These are phyloP conservation scores for Fusarium napiforme DNA, from an alignment of 2,329 filamentous ascomycete species.

Conservation along the genomic window DNA sequence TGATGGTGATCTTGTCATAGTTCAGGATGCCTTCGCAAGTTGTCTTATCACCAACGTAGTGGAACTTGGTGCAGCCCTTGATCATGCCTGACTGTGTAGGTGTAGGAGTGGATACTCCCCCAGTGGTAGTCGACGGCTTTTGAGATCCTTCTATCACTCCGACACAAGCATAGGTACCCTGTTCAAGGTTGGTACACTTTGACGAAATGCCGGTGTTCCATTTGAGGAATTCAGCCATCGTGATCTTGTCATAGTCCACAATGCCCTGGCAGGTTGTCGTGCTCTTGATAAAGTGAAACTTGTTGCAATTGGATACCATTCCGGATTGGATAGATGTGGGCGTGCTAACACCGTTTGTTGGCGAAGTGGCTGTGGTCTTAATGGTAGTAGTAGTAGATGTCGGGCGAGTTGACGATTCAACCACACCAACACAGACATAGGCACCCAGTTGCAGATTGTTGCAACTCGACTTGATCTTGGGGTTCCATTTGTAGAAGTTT, in stretches of 20 bases:
- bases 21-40: not conserved
- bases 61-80: not conserved
- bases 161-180: not conserved
- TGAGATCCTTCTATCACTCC: not conserved
- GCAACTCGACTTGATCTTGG: not conserved
- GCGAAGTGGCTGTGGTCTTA: not conserved
- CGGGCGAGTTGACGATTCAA: not conserved
- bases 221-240: not conserved
- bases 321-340: not conserved
- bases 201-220: not conserved
- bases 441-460: not conserved
- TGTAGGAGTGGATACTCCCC: not conserved
- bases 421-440: not conserved
- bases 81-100: not conserved
- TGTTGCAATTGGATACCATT: conserved; percentile 1
- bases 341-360: not conserved
- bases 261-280: conserved; percentile 4
- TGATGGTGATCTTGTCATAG: conserved; percentile 1
- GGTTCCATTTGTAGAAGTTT: not conserved
- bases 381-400: not conserved
- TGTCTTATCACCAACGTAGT: not conserved
- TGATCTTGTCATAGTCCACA: conserved; percentile 1
- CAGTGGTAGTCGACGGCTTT: not conserved
- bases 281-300: not conserved
- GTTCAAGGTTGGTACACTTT: not conserved